A percentile compares a stretch with the other conserved stretches of the same genome.
phyloP scores from a whole-genome alignment of 2,329 filamentous ascomycete species.

The Fonsecaea nubica region DNA sequence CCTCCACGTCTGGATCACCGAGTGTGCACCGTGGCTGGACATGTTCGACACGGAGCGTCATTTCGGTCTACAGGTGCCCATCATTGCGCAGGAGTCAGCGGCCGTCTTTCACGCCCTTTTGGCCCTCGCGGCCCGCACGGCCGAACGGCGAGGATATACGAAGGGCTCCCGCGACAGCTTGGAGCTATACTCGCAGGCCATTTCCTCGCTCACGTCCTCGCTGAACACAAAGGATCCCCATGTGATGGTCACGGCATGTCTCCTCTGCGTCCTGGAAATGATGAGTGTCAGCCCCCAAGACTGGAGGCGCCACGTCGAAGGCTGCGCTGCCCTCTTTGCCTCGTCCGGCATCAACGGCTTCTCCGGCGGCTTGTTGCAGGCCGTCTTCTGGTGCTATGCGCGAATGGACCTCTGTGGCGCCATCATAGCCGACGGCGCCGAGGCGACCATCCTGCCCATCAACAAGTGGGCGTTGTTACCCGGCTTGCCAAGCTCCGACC shows the following conservation, averaged over 20 bases:
- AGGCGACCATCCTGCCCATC: constrained; percentile 58
- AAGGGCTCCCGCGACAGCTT: constrained; percentile 52
- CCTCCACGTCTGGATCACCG: constrained; percentile 21
- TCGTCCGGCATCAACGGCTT: constrained; percentile 60
- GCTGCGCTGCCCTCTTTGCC: constrained; percentile 61
- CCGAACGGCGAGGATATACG: constrained; percentile 55
- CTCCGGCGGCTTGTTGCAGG: constrained; percentile 59
- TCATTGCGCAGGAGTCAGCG: constrained; percentile 43
- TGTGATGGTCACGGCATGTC: constrained; percentile 24
- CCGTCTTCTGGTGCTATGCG: constrained; percentile 65
- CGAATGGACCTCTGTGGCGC: constrained; percentile 65
- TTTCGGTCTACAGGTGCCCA: constrained; percentile 58
- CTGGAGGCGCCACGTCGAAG: constrained; percentile 64
- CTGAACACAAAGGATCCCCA: constrained; percentile 19
- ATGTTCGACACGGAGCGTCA: constrained; percentile 62
- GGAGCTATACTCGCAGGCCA: constrained; percentile 61
- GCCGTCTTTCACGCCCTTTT: constrained; percentile 59
- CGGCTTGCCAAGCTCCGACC: constrained; percentile 43
- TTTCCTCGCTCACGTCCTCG: constrained; percentile 44
- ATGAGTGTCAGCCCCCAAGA: constrained; percentile 43
- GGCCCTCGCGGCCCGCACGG: constrained; percentile 61
- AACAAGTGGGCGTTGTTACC: constrained; percentile 56
- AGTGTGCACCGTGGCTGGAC: constrained; percentile 53
- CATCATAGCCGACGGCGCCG: constrained; percentile 59
- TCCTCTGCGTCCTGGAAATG: constrained; percentile 31